Evolutionary conservation across 306 rosid genomes (phyloP), one percentile per base, ranked within the genome.

Genomic region (Cucurbita moschata): DNA sequence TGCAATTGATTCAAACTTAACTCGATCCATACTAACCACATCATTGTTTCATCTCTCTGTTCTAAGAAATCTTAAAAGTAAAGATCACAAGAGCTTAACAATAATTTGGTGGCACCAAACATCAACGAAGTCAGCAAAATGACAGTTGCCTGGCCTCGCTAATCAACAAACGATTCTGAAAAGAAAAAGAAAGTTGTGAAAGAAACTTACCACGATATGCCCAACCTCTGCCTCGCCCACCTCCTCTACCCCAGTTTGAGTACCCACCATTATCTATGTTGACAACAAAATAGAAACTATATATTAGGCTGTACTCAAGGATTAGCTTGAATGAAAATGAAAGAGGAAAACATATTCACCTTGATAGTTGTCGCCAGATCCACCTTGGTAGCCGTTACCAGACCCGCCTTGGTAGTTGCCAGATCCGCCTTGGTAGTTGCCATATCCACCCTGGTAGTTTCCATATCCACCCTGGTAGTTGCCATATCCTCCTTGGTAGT

Each of bases 151-250:
- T 1, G 21, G 3, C 59, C 43, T 70, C 13, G 15, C 60, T 15
- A 70, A 39, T 49, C 44, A 50, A 49, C 40, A 9, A 50, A 39
- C 18, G 5, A 49, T 19, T 68, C 21, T 21, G 18, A 11, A 67
- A 35, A 46, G 30, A 43, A 47, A 19, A 44, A 44, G 55, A 23
- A 49, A 14, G 12, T 47, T 23, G 19, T 26, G 12, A 35, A 68
- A 56, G 38, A 37, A 67, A 83, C 94, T 77, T 81, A 94, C 98
- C 92, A 43, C 92, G 95, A 76, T 81, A 49, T 26, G 44, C 88
- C 90, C 90, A 86, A 76, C 90, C 89, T 79, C 98, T 86, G 57
- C 96, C 92, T 67, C 89, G 80, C 50, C 92, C 95, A 63, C 90
- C 88, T 40, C 89, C 94, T 74, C 92, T 89, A 55, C 95, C 96